Evolutionary conservation across 345 rosid genomes (phyloP), one percentile per base, ranked within the genome.

Genomic region (Nephelium lappaceum): DNA sequence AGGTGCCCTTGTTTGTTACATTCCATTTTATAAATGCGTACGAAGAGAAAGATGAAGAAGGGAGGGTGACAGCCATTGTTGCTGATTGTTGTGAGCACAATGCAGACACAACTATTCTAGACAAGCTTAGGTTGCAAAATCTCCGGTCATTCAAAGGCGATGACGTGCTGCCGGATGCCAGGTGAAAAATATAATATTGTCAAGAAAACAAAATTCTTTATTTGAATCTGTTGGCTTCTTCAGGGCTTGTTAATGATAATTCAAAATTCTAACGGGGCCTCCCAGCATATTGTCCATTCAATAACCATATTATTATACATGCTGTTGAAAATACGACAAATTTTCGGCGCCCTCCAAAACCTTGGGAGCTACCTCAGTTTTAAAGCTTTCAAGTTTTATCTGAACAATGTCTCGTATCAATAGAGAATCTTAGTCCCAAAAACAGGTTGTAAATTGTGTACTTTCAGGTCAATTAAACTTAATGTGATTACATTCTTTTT

Each of bases 21-120:
- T 93, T 96, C 85, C 99, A 96, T 83, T 93, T 93, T 88, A 94
- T 94, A 67, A 96, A 96, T 78, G 99, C 98, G 6, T 94, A 93
- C 65, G 97, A 96, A 83, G 97, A 92, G 81, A 85, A 57, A 80
- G 94, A 93, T 67, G 92, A 91, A 64, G 97, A 92, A 0, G 99
- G 99, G 9, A 87, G 93, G 71, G 87, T 88, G 65, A 89, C 84
- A 11, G 89, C 84, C 7, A 76, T 96, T 9, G 70, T 93, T 10
- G 97, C 93, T 9, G 99, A 96, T 85, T 96, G 99, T 76, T 96
- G 99, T 47, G 98, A 93, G 68, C 98, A 93, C 72, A 89, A 85
- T 42, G 97, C 97, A 0, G 93, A 96, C 78, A 82, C 99, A 2
- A 81, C 91, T 6, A 93, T 96, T 70, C 83, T 96, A 21, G 98